Evolutionary conservation across 345 rosid genomes (phyloP), one percentile per base, ranked within the genome.

Genomic region (Eutrema yunnanense): DNA sequence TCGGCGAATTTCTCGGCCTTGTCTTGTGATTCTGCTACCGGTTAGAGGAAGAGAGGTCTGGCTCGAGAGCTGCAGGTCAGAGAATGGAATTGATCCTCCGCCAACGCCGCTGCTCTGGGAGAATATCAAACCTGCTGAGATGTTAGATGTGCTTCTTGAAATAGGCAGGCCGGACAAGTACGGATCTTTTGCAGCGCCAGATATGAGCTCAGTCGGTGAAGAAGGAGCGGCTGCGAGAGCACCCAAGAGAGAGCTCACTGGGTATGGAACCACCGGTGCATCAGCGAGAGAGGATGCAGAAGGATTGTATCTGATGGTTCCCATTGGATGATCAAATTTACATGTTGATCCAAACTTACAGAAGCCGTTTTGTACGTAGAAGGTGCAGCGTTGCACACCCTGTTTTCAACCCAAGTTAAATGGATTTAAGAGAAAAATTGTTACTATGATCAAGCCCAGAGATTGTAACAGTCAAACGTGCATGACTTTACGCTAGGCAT

Each of bases 251-350:
- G 96, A 84, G 73, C 88, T 89, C 60, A 89, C 90, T 27, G 90
- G 95, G 68, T 88, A 92, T 8, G 98, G 96, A 46, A 95, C 84
- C 73, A 90, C 91, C 0, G 98, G 95, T 79, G 85, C 83, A 68
- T 92, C 98, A 63, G 86, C 71, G 14, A 92, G 94, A 53, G 98
- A 88, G 14, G 98, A 92, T 2, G 95, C 90, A 9, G 98, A 92
- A 41, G 95, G 90, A 73, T 89, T 92, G 86, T 90, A 90, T 80
- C 91, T 84, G 82, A 85, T 73, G 60, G 85, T 67, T 76, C 84
- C 90, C 80, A 88, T 62, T 48, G 96, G 95, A 81, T 90, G 98
- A 79, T 92, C 90, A 61, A 86, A 92, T 75, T 84, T 90, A 86
- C 96, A 89, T 30, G 86, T 82, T 19, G 85, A 73, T 27, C 90